These are phyloP conservation scores for Fraxinus americana DNA, from an alignment of 257 asterid genomes.

Conservation along the genomic window DNA sequence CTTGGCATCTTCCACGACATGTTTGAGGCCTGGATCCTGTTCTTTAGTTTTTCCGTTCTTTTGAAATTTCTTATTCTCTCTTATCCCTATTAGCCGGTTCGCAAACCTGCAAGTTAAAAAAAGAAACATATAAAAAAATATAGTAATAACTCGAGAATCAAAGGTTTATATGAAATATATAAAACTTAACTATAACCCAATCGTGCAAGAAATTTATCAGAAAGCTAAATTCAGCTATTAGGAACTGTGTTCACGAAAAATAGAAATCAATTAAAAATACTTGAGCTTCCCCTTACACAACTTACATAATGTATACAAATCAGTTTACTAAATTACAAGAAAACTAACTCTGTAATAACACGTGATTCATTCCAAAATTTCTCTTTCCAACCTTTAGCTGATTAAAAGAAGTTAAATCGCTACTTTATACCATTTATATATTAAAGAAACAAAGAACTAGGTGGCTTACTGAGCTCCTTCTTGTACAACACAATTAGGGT, in stretches of 20 bases:
- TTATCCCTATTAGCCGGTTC: conserved; percentile 79
- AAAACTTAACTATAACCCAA: background rate
- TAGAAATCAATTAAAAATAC: background rate
- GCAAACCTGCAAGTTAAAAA: conserved; percentile 65
- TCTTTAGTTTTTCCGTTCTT: conserved; percentile 45
- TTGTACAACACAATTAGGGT: conserved; percentile 68
- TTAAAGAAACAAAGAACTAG: background rate
- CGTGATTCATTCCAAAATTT: background rate
- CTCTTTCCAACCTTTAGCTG: background rate
- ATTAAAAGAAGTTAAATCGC: background rate
- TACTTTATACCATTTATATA: background rate
- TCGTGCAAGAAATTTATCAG: background rate
- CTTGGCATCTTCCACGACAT: conserved; percentile 72
- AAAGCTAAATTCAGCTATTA: background rate
- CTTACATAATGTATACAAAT: background rate
- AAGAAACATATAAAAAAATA: background rate
- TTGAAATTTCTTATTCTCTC: conserved; percentile 79
- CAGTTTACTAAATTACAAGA: background rate
- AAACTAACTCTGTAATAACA: background rate
- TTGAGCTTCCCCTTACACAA: background rate
- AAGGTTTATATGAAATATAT: background rate
- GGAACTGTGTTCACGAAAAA: background rate
- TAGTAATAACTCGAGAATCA: background rate
- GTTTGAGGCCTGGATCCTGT: conserved; percentile 68
- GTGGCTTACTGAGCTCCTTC: conserved; percentile 79